Percentiles rank a stretch among this genome's conserved stretches.
Conservation (phyloP, 352 stramenopile genomes). For the Globisporangium megalacanthum region DNA sequence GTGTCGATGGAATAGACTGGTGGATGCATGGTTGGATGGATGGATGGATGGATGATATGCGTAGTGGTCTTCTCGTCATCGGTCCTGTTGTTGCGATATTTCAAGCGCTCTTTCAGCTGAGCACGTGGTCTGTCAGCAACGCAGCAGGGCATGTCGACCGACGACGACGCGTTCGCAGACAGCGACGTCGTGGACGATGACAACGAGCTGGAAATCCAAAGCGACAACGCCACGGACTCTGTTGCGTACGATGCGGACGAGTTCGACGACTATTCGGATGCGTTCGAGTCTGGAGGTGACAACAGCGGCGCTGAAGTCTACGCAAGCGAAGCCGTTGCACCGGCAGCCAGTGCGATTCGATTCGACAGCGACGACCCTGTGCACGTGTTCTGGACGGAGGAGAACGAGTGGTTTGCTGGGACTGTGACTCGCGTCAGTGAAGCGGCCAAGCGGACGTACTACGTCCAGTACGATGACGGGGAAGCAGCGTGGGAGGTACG, state of each 20-base stretch:
- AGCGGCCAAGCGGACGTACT: slow-evolving; percentile 5
- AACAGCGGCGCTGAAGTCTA: slow-evolving; percentile 12
- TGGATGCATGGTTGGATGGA: neutral
- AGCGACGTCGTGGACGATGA: neutral
- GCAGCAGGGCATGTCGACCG: neutral
- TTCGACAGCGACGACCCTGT: slow-evolving; percentile 22
- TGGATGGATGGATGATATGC: neutral
- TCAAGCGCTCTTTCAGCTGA: too few relatives aligned
- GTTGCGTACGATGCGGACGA: slow-evolving; percentile 29
- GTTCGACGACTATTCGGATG: slow-evolving; percentile 50
- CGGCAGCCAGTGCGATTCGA: neutral
- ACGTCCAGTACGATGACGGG: slow-evolving; percentile 44
- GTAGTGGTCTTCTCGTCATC: too few relatives aligned
- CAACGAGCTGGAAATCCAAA: neutral
- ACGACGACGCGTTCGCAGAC: slow-evolving; percentile 3
- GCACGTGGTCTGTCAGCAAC: neutral
- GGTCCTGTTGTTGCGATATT: too few relatives aligned
- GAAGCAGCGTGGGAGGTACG: slow-evolving; percentile 40
- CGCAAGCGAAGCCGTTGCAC: neutral
- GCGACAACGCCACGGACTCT: neutral
- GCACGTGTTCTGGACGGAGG: slow-evolving; percentile 42
- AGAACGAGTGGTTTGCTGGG: slow-evolving; percentile 43
- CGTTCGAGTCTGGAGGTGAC: slow-evolving; percentile 24
- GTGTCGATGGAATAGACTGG: neutral
- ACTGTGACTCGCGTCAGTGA: slow-evolving; percentile 11